Base-by-base conservation (phyloP, 805 yeast species). In the Candida manassasensis region DNA sequence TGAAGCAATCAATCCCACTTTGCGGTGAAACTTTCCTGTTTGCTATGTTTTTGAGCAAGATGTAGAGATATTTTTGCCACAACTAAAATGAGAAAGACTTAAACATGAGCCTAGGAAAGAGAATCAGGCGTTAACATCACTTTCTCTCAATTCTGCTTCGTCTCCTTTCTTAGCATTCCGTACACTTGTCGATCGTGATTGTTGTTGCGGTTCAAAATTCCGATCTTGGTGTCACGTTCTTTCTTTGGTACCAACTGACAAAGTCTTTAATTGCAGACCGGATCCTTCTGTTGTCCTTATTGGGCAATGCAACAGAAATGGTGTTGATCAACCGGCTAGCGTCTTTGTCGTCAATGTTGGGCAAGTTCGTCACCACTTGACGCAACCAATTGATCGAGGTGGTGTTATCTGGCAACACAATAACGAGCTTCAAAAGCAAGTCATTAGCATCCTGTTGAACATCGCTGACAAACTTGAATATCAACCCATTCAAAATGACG, bases 161-260 rank as follows among this genome's bases (percentile, higher is more conserved):
- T n/a, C n/a, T n/a, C n/a, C n/a, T n/a, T n/a, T n/a, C n/a, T n/a
- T n/a, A n/a, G n/a, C n/a, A n/a, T n/a, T n/a, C n/a, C n/a, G n/a
- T n/a, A n/a, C n/a, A n/a, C n/a, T n/a, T n/a, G n/a, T n/a, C n/a
- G n/a, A n/a, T n/a, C n/a, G n/a, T n/a, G n/a, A n/a, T n/a, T n/a
- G n/a, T n/a, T n/a, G n/a, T n/a, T n/a, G n/a, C n/a, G n/a, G 10
- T 21, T 31, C 40, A 49, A 36, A 54, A 54, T 38, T 54, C 57
- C 8, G 52, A 37, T 40, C 66, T 47, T 19, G 59, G 59, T 7
- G 42, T 70, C 15, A 85, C 73, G 48, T 85, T 83, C 54, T 86
- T 82, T 47, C 95, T 68, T 21, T 81, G 63, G 59, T 86, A 88
- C 93, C 96, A 84, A 36, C 71, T 77, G 26, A 85, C 77, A 53